A percentile compares a stretch with the other conserved stretches of the same genome.
Conservation (phyloP, 192 early-diverging fungal genomes). For the Spinellus fusiger region DNA sequence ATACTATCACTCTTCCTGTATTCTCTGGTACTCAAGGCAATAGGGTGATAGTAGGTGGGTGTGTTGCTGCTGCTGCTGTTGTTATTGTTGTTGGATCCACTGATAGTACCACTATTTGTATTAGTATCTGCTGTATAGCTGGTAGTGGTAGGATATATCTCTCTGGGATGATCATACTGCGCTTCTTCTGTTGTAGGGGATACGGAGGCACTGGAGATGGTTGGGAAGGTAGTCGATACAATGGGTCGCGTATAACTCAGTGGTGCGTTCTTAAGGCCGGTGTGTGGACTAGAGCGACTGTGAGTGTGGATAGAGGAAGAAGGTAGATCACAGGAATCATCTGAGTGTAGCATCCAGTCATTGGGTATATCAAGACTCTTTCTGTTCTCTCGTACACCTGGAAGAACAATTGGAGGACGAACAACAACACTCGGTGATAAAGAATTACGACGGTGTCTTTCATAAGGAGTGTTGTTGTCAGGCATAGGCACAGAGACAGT, state of each 20-base stretch:
- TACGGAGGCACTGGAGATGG: conserved; percentile 23
- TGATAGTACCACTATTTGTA: background rate
- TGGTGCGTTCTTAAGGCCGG: background rate
- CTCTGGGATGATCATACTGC: background rate
- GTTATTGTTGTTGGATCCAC: background rate
- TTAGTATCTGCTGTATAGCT: background rate
- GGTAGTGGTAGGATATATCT: background rate
- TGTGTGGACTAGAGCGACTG: background rate
- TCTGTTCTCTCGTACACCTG: conserved; percentile 2
- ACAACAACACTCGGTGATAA: conserved; percentile 9
- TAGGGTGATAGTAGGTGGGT: too few relatives aligned
- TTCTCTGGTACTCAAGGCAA: too few relatives aligned
- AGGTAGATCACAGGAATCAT: background rate
- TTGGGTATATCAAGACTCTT: conserved; percentile 17
- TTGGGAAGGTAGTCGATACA: conserved; percentile 25
- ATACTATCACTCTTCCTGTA: background rate
- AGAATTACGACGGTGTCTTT: background rate
- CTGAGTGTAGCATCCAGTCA: conserved; percentile 10
- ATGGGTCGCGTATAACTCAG: conserved; percentile 17
- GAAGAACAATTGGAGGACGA: conserved; percentile 16
- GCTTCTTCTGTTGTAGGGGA: conserved; percentile 8
- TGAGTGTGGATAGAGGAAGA: background rate
- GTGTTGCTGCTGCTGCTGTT: background rate
- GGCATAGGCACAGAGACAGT: background rate
- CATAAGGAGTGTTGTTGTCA: background rate